These are phyloP conservation scores for Cutaneotrichosporon spelunceum DNA, from an alignment of 1,284 basidiomycete genomes.

Conservation along the genomic window DNA sequence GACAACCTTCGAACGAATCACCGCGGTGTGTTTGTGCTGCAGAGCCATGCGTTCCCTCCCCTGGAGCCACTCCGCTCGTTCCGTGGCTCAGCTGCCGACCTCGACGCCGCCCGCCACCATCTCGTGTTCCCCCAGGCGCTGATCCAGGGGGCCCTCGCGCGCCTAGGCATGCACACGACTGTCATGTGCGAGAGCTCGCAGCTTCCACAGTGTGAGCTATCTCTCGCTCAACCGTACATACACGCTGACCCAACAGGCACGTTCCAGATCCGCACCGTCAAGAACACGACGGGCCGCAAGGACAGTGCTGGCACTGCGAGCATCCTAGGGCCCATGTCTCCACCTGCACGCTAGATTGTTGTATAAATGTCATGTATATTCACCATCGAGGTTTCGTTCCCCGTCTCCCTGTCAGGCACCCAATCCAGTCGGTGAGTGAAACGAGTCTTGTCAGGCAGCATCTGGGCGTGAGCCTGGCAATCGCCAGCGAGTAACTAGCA, in stretches of 20 bases:
- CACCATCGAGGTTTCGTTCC: background rate
- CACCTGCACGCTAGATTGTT: background rate
- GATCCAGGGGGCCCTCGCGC: slow-evolving; percentile 71
- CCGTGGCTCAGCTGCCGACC: slow-evolving; percentile 68
- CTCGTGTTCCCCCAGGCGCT: slow-evolving; percentile 74
- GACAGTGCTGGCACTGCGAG: background rate
- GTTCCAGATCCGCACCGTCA: slow-evolving; percentile 38
- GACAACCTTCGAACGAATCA: slow-evolving; percentile 94
- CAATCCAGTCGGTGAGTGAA: too few relatives aligned
- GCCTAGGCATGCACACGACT: slow-evolving; percentile 70
- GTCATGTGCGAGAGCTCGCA: slow-evolving; percentile 72
- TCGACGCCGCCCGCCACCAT: slow-evolving; percentile 71
- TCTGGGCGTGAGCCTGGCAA: slow-evolving; percentile 1
- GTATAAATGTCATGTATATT: background rate
- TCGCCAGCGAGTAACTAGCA: background rate
- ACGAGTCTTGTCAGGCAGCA: too few relatives aligned
- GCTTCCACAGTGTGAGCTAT: slow-evolving; percentile 74
- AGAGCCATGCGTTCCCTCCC: slow-evolving; percentile 85
- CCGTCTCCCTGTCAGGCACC: too few relatives aligned
- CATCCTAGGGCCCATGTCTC: slow-evolving; percentile 1
- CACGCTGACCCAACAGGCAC: slow-evolving; percentile 32
- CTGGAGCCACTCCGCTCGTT: slow-evolving; percentile 66
- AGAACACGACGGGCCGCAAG: background rate
- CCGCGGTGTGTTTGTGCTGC: slow-evolving; percentile 85
- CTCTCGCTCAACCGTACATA: too few relatives aligned